Evolutionary conservation across 768 basidiomycete species (phyloP).

Genomic region (Kockovaella imperatae): DNA sequence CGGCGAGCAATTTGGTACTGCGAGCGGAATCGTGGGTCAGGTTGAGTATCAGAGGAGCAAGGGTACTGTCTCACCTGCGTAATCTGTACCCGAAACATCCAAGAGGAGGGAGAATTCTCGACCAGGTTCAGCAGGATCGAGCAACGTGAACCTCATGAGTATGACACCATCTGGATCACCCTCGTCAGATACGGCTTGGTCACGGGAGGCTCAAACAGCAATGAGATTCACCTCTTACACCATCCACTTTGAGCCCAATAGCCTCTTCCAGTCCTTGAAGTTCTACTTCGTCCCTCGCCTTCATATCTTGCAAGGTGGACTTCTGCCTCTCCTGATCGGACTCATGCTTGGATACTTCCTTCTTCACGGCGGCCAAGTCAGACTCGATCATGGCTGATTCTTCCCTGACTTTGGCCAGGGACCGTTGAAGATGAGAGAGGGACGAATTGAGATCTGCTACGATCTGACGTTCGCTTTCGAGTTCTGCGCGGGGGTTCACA

Average conservation of each 20-base stretch:
- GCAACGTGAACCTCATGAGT: slow-evolving; percentile 61
- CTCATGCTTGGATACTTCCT: slow-evolving; percentile 16
- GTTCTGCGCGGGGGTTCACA: slow-evolving; percentile 47
- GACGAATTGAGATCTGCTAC: slow-evolving; percentile 55
- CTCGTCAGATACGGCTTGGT: not conserved
- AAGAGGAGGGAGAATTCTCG: slow-evolving; percentile 67
- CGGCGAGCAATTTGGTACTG: slow-evolving; percentile 76
- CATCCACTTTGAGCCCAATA: slow-evolving; percentile 65
- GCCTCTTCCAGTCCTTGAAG: slow-evolving; percentile 54
- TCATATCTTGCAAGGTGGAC: slow-evolving; percentile 52
- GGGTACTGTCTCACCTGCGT: slow-evolving; percentile 54
- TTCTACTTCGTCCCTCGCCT: slow-evolving; percentile 53
- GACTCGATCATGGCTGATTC: slow-evolving; percentile 21
- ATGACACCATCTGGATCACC: slow-evolving; percentile 53
- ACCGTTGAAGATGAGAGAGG: slow-evolving; percentile 61
- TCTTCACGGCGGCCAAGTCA: slow-evolving; percentile 23
- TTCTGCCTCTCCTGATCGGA: slow-evolving; percentile 65
- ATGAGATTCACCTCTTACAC: slow-evolving; percentile 53
- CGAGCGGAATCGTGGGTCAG: slow-evolving; percentile 6
- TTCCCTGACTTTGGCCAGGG: slow-evolving; percentile 56
- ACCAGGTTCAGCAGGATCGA: slow-evolving; percentile 56
- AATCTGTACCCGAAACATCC: slow-evolving; percentile 59
- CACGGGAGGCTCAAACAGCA: not conserved
- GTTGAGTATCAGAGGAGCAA: not conserved
- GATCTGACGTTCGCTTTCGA: slow-evolving; percentile 35